phyloP scores from a whole-genome alignment of 345 rosid genomes.

The Chamaenerion angustifolium region DNA sequence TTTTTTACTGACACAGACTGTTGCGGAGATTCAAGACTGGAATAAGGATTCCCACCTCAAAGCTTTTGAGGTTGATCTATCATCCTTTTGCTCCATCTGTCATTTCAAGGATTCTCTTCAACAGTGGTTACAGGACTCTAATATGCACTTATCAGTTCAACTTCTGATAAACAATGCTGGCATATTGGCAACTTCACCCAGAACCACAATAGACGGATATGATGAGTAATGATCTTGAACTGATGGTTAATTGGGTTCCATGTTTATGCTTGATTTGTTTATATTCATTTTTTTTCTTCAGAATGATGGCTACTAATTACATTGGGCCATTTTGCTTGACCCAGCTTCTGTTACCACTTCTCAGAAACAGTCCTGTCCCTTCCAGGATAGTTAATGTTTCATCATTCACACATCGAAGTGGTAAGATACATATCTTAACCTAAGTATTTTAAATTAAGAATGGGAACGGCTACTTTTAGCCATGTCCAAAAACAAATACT shows the following conservation, averaged over 20 bases:
- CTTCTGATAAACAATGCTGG: slow-evolving; percentile 90
- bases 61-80: slow-evolving; percentile 58
- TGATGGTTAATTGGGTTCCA: neutral
- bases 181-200: slow-evolving; percentile 55
- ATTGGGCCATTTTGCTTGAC: slow-evolving; percentile 63
- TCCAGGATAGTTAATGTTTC: slow-evolving; percentile 83
- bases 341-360: slow-evolving; percentile 63
- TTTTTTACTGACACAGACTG: slow-evolving; percentile 25
- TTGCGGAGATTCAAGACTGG: slow-evolving; percentile 29
- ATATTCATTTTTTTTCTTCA: slow-evolving; percentile 14
- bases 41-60: slow-evolving; percentile 41
- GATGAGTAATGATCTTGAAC: slow-evolving; percentile 40
- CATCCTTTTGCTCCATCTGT: slow-evolving; percentile 51
- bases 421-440: slow-evolving; percentile 17
- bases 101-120: slow-evolving; percentile 50
- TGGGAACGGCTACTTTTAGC: no score
- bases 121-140: slow-evolving; percentile 60
- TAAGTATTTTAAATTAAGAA: no score
- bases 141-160: slow-evolving; percentile 68
- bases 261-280: neutral
- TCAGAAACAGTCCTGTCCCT: slow-evolving; percentile 57
- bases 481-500: neutral
- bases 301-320: slow-evolving; percentile 87
- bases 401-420: slow-evolving; percentile 73
- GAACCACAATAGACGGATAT: slow-evolving; percentile 57